Evolutionary conservation across 2,329 filamentous ascomycete genomes (phyloP).

Genomic region (Fusarium nygamai): DNA sequence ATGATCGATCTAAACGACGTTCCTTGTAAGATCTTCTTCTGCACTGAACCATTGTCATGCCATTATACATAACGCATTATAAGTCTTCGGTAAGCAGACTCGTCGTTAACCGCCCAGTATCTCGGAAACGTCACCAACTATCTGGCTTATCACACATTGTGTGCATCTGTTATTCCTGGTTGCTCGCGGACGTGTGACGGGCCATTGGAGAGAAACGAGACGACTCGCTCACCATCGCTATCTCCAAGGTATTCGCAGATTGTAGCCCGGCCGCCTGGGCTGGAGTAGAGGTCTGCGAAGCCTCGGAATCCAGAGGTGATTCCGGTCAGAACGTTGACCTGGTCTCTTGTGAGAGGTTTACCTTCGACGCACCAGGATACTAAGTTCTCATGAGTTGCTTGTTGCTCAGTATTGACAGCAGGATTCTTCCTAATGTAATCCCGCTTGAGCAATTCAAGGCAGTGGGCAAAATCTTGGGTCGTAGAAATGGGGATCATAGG

Average conservation of each 20-base stretch:
- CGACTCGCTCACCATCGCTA: slow-evolving; percentile 43
- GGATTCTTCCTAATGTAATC: slow-evolving; percentile 25
- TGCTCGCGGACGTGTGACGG: slow-evolving; percentile 10
- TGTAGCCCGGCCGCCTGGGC: slow-evolving; percentile 23
- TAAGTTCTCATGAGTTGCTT: slow-evolving; percentile 13
- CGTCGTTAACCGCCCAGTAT: slow-evolving; percentile 6
- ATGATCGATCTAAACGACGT: slow-evolving; percentile 19
- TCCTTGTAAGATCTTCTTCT: background rate
- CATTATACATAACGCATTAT: background rate
- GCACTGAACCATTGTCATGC: slow-evolving; percentile 3
- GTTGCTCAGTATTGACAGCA: background rate
- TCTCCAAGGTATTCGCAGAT: slow-evolving; percentile 46
- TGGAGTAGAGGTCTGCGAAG: slow-evolving; percentile 38
- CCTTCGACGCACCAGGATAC: slow-evolving; percentile 43
- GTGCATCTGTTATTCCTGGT: background rate
- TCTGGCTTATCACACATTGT: background rate
- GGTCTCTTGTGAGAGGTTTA: slow-evolving; percentile 38
- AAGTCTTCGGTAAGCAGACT: background rate
- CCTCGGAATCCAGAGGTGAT: slow-evolving; percentile 41
- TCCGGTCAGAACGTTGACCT: slow-evolving; percentile 45
- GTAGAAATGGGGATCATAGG: slow-evolving; percentile 56
- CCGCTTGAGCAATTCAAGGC: slow-evolving; percentile 52
- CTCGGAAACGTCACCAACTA: background rate
- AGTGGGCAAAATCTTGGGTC: slow-evolving; percentile 47
- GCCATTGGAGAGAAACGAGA: slow-evolving; percentile 44